A percentile compares a stretch with the other conserved stretches of the same genome.
Conservation (phyloP, 805 yeast genomes). For the Pichia phayaonensis region DNA sequence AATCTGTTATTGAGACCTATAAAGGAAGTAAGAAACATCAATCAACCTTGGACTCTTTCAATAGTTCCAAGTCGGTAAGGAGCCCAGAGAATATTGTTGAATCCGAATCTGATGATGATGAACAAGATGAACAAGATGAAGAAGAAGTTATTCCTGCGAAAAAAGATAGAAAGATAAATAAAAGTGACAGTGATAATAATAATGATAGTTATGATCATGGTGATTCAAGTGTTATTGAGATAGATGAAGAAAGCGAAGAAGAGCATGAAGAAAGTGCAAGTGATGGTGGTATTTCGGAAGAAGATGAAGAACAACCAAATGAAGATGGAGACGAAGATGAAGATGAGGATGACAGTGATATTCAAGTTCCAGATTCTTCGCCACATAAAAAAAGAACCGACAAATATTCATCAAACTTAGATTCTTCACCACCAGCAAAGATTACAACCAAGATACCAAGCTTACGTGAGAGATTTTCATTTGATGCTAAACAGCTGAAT, state of each 20-base stretch:
- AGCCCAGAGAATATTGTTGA: no score
- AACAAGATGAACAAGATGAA: neutral
- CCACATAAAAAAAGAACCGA: conserved; percentile 21
- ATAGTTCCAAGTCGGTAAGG: neutral
- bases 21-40: neutral
- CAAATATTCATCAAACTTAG: conserved; percentile 10
- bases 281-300: neutral
- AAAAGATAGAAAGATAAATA: neutral
- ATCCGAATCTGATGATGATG: neutral
- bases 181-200: neutral
- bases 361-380: conserved; percentile 48
- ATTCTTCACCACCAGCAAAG: conserved; percentile 20
- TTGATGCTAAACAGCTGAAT: conserved; percentile 9
- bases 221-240: neutral
- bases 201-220: neutral
- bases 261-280: neutral
- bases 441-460: conserved; percentile 23
- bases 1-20: neutral
- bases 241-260: neutral
- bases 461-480: conserved; percentile 38
- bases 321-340: neutral
- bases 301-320: neutral
- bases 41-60: neutral
- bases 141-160: neutral
- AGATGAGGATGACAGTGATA: conserved; percentile 15